Evolutionary conservation across 2,329 filamentous ascomycete genomes (phyloP), one percentile per base, ranked within the genome.

Genomic region (Penicillium palitans): DNA sequence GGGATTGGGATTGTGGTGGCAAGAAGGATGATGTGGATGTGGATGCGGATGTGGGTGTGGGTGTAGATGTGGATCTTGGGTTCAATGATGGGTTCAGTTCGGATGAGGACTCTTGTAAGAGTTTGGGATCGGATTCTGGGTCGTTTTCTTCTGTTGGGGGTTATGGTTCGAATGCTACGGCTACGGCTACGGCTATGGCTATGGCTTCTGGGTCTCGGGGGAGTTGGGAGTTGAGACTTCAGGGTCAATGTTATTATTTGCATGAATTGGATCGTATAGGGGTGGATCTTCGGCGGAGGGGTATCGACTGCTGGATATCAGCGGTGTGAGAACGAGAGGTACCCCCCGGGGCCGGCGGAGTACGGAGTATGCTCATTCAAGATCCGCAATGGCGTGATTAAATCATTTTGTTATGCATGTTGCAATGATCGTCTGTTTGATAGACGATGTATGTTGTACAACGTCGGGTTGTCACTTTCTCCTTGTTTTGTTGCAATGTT

Each of bases 161-260:
- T 50, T 37, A 35, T 3, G 24, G 13, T 37, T 37, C 27, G 35
- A 25, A 3, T 2, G 7, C n/a, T 21, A 8, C 25, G 12, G 1
- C 19, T 35, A 7, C 10, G 2, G 7, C n/a, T 31, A 13, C 17
- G 10, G 2, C 15, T 33, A 29, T 2, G 27, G 8, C 29, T 12
- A 12, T 12, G 29, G 4, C 24, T 27, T 6, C n/a, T 27, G 35
- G 27, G 19, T 21, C 13, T 10, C 17, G 29, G 33, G 37, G 60
- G 49, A 40, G 44, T 19, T 75, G 73, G 74, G 67, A 67, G 50
- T 56, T 75, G 29, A 63, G 69, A 44, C 57, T 76, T 39, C 72
- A 72, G 31, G 65, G 66, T 41, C 72, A 74, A 61, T 66, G 68
- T 19, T 75, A 74, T 47, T 75, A 75, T 57, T 55, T 61, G 17